These are phyloP conservation scores for Aspergillus sp. DNA, from an alignment of 2,329 filamentous ascomycete genomes.

Conservation along the genomic window DNA sequence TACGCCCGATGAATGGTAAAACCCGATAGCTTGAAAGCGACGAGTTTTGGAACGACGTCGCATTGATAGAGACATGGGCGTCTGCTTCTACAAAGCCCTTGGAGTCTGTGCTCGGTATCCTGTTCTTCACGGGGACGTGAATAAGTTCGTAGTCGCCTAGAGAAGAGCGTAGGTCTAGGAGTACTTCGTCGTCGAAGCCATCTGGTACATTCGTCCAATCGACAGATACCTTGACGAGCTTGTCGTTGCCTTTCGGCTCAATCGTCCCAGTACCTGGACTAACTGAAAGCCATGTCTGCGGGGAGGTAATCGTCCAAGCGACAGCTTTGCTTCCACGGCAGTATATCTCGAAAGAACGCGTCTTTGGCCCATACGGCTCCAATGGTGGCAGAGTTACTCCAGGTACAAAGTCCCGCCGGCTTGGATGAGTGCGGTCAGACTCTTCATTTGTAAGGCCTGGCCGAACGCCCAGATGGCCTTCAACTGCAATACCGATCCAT, in stretches of 20 bases:
- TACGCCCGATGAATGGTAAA: conserved; percentile 58
- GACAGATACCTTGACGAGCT: conserved; percentile 55
- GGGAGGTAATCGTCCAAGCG: conserved; percentile 27
- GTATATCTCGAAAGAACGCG: conserved; percentile 65
- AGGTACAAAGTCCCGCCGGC: conserved; percentile 54
- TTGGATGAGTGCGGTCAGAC: conserved; percentile 60
- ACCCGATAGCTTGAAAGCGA: conserved; percentile 48
- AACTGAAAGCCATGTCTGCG: conserved; percentile 49
- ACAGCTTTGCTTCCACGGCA: conserved; percentile 47
- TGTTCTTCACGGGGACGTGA: conserved; percentile 56
- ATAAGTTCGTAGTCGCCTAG: conserved; percentile 38
- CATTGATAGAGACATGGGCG: conserved; percentile 37
- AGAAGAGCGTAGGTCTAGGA: conserved; percentile 24
- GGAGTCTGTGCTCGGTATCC: conserved; percentile 52
- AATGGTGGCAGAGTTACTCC: conserved; percentile 57
- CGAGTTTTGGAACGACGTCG: conserved; percentile 21
- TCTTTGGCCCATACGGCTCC: conserved; percentile 56
- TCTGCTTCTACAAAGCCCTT: conserved; percentile 65
- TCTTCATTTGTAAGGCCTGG: background rate
- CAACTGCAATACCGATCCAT: background rate
- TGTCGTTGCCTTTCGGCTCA: conserved; percentile 46
- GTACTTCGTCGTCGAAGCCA: conserved; percentile 14
- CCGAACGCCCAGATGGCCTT: background rate
- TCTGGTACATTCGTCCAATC: conserved; percentile 54
- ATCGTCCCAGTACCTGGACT: conserved; percentile 53